Evolutionary conservation across 2,329 filamentous ascomycete genomes (phyloP).

Genomic region (Pseudogymnoascus sp.): DNA sequence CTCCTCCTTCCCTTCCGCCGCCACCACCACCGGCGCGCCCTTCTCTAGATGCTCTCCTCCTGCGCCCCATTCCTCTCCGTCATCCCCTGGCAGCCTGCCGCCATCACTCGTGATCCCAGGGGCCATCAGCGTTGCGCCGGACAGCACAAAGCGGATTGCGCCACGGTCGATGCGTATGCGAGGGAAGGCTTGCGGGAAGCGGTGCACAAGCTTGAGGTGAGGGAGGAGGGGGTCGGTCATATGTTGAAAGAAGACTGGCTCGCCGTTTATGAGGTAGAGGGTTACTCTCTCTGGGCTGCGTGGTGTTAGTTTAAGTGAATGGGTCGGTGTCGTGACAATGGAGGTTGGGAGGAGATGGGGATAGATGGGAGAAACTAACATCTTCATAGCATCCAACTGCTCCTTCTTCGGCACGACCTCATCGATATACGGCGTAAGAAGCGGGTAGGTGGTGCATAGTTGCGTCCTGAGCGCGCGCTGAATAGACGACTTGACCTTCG

Average conservation of each 20-base stretch:
- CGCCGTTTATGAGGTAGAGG: slow-evolving; percentile 73
- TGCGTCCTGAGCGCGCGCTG: slow-evolving; percentile 80
- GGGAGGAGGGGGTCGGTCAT: slow-evolving; percentile 67
- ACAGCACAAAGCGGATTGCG: slow-evolving; percentile 92
- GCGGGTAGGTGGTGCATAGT: slow-evolving; percentile 76
- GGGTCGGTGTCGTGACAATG: not conserved
- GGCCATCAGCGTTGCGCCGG: slow-evolving; percentile 91
- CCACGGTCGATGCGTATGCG: slow-evolving; percentile 87
- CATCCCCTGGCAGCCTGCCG: slow-evolving; percentile 60
- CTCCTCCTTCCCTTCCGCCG: slow-evolving; percentile 88
- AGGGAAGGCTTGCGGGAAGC: slow-evolving; percentile 78
- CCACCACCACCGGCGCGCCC: slow-evolving; percentile 79
- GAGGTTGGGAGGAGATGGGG: not conserved
- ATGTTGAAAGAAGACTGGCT: slow-evolving; percentile 88
- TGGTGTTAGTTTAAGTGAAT: slow-evolving; percentile 10
- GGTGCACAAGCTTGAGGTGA: slow-evolving; percentile 82
- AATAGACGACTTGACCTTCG: slow-evolving; percentile 95
- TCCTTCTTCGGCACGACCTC: slow-evolving; percentile 93
- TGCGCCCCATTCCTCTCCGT: slow-evolving; percentile 31
- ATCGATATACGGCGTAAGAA: slow-evolving; percentile 81
- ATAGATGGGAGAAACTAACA: slow-evolving; percentile 37
- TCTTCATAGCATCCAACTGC: slow-evolving; percentile 82
- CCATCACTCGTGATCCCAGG: slow-evolving; percentile 82
- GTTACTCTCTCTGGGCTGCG: slow-evolving; percentile 72
- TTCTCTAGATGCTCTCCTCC: slow-evolving; percentile 61